A percentile compares a stretch with the other conserved stretches of the same genome.
Evolutionary conservation across 139 green algal genomes (phyloP).

Genomic region (Volvox reticuliferus): DNA sequence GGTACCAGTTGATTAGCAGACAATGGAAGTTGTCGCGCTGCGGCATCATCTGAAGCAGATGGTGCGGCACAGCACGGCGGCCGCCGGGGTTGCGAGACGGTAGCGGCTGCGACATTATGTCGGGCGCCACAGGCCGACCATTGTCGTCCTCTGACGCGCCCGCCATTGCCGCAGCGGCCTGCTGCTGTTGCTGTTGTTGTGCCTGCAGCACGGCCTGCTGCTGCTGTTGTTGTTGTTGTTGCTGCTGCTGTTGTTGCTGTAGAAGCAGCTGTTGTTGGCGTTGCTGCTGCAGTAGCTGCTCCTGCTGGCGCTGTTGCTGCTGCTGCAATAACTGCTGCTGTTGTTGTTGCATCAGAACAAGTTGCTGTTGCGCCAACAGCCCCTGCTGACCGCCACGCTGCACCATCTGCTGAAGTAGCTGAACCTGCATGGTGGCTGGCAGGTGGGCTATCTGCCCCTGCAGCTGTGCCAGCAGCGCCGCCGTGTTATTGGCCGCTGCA

Average conservation of each 20-base stretch:
- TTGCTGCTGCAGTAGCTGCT: conserved; percentile 11
- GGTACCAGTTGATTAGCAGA: conserved; percentile 74
- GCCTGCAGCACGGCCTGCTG: conserved; percentile 14
- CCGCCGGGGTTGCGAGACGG: neutral
- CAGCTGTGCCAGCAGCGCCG: conserved; percentile 36
- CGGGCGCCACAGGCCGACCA: conserved; percentile 20
- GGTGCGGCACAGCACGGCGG: conserved; percentile 37
- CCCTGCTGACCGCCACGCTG: neutral
- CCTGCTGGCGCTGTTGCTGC: conserved; percentile 16
- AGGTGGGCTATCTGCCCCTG: conserved; percentile 16
- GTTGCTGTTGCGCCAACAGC: conserved; percentile 9
- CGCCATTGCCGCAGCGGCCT: neutral
- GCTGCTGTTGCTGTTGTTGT: conserved; percentile 37
- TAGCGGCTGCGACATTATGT: neutral
- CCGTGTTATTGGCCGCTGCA: neutral
- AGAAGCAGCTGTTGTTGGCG: neutral
- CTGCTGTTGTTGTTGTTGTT: conserved; percentile 10
- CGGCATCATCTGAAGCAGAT: conserved; percentile 43
- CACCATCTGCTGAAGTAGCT: conserved; percentile 15
- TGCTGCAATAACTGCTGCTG: conserved; percentile 29
- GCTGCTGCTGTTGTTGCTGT: conserved; percentile 22
- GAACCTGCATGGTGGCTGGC: conserved; percentile 27
- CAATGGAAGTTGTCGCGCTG: conserved; percentile 57
- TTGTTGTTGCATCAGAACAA: neutral
- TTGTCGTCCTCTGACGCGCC: conserved; percentile 9